A percentile compares a stretch with the other conserved stretches of the same genome.
Conservation (phyloP, 495 filamentous ascomycete species). For the Penicillium cosmopolitanum region DNA sequence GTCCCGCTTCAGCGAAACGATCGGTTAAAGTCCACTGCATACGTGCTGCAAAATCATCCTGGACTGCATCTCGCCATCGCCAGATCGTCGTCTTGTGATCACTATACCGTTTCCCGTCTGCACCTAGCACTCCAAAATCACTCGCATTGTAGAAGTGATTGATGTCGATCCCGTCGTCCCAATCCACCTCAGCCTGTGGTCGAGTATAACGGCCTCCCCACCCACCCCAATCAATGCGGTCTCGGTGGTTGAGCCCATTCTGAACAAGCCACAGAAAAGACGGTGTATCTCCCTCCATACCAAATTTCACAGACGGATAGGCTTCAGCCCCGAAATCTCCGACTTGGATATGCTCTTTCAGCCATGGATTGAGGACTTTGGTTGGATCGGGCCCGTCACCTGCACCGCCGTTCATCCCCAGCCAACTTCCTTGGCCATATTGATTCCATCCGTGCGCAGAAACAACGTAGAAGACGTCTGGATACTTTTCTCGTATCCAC, state of each 20-base stretch:
- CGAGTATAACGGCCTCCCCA: slow-evolving; percentile 30
- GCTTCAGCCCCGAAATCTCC: slow-evolving; percentile 36
- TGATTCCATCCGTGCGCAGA: slow-evolving; percentile 48
- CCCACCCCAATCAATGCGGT: slow-evolving; percentile 46
- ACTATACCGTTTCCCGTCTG: slow-evolving; percentile 31
- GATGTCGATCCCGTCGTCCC: slow-evolving; percentile 16
- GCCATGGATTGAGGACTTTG: slow-evolving; percentile 40
- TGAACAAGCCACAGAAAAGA: slow-evolving; percentile 47
- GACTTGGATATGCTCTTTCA: slow-evolving; percentile 45
- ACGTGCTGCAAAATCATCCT: slow-evolving; percentile 50
- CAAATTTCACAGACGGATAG: slow-evolving; percentile 46
- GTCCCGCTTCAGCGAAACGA: slow-evolving; percentile 31
- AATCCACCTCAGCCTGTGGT: slow-evolving; percentile 5
- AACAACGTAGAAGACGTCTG: slow-evolving; percentile 46
- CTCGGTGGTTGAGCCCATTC: slow-evolving; percentile 43
- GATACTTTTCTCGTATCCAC: slow-evolving; percentile 48
- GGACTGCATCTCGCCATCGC: slow-evolving; percentile 49
- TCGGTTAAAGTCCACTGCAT: slow-evolving; percentile 44
- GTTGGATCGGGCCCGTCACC: slow-evolving; percentile 41
- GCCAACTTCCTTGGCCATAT: slow-evolving; percentile 47
- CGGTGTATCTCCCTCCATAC: slow-evolving; percentile 49
- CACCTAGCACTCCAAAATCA: slow-evolving; percentile 18
- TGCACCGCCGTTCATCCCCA: slow-evolving; percentile 45
- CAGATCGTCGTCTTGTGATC: slow-evolving; percentile 48
- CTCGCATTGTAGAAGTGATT: slow-evolving; percentile 43